phyloP scores from a whole-genome alignment of 2,329 filamentous ascomycete species.

The Calcarisporium arbuscula region DNA sequence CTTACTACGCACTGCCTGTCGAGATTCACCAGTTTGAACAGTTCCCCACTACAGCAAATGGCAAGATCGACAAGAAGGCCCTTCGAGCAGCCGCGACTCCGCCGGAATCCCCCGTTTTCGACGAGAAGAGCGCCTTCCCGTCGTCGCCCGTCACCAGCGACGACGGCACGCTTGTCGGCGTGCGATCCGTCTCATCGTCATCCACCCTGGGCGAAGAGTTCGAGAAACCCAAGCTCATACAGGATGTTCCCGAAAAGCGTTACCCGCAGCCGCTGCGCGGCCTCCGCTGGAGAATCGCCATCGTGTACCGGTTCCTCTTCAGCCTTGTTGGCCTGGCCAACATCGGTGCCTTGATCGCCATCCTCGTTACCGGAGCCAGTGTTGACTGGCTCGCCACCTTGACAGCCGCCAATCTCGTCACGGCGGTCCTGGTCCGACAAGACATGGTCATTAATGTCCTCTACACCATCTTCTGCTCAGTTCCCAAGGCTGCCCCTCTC shows the following conservation, averaged over 20 bases:
- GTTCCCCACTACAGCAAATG: slow-evolving; percentile 47
- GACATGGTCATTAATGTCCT: slow-evolving; percentile 46
- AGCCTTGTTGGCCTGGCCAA: slow-evolving; percentile 46
- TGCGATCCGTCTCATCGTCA: not conserved
- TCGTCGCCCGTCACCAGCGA: too few relatives aligned
- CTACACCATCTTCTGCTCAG: slow-evolving; percentile 38
- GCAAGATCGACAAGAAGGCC: slow-evolving; percentile 48
- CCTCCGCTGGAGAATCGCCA: slow-evolving; percentile 39
- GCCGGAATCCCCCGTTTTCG: too few relatives aligned
- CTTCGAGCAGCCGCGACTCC: slow-evolving; percentile 30
- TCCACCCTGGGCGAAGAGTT: not conserved
- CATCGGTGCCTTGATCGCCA: slow-evolving; percentile 36
- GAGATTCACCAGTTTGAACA: slow-evolving; percentile 33
- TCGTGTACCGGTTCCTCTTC: slow-evolving; percentile 51
- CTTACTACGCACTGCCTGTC: slow-evolving; percentile 50
- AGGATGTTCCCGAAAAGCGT: slow-evolving; percentile 34
- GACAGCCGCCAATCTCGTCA: slow-evolving; percentile 41
- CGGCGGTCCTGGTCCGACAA: slow-evolving; percentile 46
- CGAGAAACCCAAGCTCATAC: not conserved
- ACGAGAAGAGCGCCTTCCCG: too few relatives aligned
- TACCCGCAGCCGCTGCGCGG: slow-evolving; percentile 31
- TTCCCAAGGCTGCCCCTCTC: slow-evolving; percentile 40
- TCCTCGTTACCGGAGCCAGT: slow-evolving; percentile 28
- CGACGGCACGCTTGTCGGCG: too few relatives aligned
- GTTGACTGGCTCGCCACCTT: slow-evolving; percentile 33